A percentile compares a stretch with the other conserved stretches of the same genome.
Conservation (phyloP, 768 basidiomycete species). For the Lepiota brunneoincarnata region DNA sequence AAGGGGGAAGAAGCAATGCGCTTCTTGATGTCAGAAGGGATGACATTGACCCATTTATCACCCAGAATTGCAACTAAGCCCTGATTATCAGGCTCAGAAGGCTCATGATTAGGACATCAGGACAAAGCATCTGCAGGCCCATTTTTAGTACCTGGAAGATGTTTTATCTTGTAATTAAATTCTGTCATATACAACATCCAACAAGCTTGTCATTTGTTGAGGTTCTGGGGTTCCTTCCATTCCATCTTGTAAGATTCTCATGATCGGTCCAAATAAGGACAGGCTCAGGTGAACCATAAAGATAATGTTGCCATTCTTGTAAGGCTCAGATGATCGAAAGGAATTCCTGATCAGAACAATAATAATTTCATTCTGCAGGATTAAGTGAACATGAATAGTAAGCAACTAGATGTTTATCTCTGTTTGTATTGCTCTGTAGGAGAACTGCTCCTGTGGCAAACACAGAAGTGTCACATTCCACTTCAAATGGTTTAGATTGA, state of each 20-base stretch:
- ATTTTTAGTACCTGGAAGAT: neutral
- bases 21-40: neutral
- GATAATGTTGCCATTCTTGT: neutral
- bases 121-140: neutral
- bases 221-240: neutral
- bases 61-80: neutral
- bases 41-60: neutral
- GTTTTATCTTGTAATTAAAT: constrained; percentile 3
- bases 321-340: no score
- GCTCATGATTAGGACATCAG: neutral
- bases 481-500: no score
- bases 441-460: no score
- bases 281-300: neutral
- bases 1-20: no score
- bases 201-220: constrained; percentile 2
- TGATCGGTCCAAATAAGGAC: neutral
- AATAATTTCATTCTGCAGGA: no score
- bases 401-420: no score
- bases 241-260: neutral
- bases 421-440: no score
- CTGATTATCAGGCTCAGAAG: neutral
- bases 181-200: neutral
- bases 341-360: no score
- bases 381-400: no score
- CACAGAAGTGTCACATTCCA: no score